These are phyloP conservation scores for Lentinus brumalis DNA, from an alignment of 768 basidiomycete genomes.

Conservation along the genomic window DNA sequence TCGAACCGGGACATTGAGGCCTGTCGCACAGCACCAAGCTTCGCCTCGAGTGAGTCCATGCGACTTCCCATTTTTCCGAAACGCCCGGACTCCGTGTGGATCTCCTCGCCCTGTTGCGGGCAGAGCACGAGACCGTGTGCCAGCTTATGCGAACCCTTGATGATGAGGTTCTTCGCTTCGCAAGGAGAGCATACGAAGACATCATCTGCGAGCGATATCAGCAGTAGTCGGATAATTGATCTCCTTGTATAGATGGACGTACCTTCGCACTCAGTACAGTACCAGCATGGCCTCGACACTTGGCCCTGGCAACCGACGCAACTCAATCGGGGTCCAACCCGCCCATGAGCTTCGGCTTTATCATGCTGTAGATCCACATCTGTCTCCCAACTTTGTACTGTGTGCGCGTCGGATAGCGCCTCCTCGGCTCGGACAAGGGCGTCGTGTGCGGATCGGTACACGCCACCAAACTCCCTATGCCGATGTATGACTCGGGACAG, in stretches of 20 bases:
- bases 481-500: constrained; percentile 13
- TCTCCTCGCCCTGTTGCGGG: constrained; percentile 4
- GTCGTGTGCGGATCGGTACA: constrained; percentile 11
- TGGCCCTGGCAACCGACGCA: constrained; percentile 3
- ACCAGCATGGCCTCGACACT: constrained; percentile 18
- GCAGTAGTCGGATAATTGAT: background rate
- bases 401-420: constrained; percentile 6
- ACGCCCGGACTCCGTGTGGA: background rate
- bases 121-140: constrained; percentile 11
- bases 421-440: constrained; percentile 11
- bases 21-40: constrained; percentile 1
- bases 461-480: constrained; percentile 9
- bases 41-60: constrained; percentile 6
- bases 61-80: constrained; percentile 1
- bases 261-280: constrained; percentile 19
- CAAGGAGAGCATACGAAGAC: constrained; percentile 10
- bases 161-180: background rate
- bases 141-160: constrained; percentile 8
- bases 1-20: constrained; percentile 7
- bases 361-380: background rate
- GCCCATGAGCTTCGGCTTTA: background rate
- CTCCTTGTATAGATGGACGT: background rate
- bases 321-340: background rate
- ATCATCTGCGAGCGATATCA: background rate
- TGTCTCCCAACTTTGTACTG: background rate